phyloP scores from a whole-genome alignment of 441 rosid genomes.

The Lepidium campestre region DNA sequence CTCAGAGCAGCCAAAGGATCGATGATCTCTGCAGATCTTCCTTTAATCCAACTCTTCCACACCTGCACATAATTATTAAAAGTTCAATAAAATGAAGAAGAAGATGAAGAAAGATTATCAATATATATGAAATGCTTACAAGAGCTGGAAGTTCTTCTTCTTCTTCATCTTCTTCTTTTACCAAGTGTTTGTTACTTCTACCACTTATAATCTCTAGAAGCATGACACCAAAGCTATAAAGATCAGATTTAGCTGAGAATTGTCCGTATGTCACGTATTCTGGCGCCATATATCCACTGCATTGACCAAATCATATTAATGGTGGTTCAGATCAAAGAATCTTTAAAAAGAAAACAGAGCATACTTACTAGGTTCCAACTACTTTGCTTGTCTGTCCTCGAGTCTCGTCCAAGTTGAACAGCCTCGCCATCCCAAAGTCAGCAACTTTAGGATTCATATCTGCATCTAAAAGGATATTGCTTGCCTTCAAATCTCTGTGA shows the following conservation, averaged over 20 bases:
- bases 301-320: background rate
- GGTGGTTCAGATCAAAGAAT: background rate
- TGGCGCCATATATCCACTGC: slow-evolving; percentile 24
- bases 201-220: slow-evolving; percentile 6
- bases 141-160: background rate
- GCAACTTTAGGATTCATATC: slow-evolving; percentile 30
- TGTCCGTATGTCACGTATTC: background rate
- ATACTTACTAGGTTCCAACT: slow-evolving; percentile 26
- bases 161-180: background rate
- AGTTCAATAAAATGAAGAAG: background rate
- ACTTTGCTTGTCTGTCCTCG: slow-evolving; percentile 29
- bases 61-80: background rate
- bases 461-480: slow-evolving; percentile 28
- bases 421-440: slow-evolving; percentile 31
- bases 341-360: background rate
- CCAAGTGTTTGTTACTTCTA: background rate
- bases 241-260: slow-evolving; percentile 1
- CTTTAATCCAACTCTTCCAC: slow-evolving; percentile 1
- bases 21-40: background rate
- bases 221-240: slow-evolving; percentile 6
- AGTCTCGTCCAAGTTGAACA: slow-evolving; percentile 26
- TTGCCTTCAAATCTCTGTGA: slow-evolving; percentile 29
- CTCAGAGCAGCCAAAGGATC: slow-evolving; percentile 1
- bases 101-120: background rate
- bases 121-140: background rate